Base-by-base conservation (phyloP, 176 grass and related monocot genomes). In the Stipa capillata region DNA sequence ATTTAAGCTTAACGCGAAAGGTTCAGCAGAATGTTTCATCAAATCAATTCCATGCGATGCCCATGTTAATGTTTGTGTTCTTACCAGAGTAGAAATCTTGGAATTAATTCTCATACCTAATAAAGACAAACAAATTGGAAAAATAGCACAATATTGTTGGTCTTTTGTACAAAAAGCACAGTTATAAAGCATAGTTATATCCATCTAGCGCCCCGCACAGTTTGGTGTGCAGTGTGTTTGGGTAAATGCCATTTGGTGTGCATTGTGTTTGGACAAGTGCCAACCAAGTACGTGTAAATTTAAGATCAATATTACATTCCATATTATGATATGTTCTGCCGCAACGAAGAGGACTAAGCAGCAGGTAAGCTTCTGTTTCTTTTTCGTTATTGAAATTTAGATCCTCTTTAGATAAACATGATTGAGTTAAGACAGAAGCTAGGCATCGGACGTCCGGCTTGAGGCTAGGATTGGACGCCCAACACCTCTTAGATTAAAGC, bases 1-100 rank as follows among this genome's bases (percentile, higher is more conserved):
- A n/a, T n/a, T n/a, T n/a, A n/a, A 58, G 51, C 52, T 76, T 82
- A 8, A 71, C 3, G 73, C 28, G 47, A 65, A 78, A 87, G 73
- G 29, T 27, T 65, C 29, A 72, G 37, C 44, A 1, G 1, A 58
- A 77, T 87, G 47, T 71, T 83, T n/a, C n/a, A 37, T 37, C 36
- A n/a, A n/a, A n/a, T n/a, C n/a, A n/a, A 48, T 18, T 31, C 25
- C 42, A 32, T 70, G 25, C 1, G 7, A 48, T 47, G 24, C 24
- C 66, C 42, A 70, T 62, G 59, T 20, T 62, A 62, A 62, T 8
- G 31, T 15, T 16, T 61, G 6, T 32, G 5, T 17, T 61, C 29
- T 33, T 27, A 35, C 34, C 31, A 58, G 29, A 14, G 4, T 13
- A 27, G 7, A 1, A 70, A 31, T 25, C 15, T 16, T 47, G 40